phyloP scores from a whole-genome alignment of 225 moss, liverwort and hornwort genomes.

The Antitrichia curtipendula region DNA sequence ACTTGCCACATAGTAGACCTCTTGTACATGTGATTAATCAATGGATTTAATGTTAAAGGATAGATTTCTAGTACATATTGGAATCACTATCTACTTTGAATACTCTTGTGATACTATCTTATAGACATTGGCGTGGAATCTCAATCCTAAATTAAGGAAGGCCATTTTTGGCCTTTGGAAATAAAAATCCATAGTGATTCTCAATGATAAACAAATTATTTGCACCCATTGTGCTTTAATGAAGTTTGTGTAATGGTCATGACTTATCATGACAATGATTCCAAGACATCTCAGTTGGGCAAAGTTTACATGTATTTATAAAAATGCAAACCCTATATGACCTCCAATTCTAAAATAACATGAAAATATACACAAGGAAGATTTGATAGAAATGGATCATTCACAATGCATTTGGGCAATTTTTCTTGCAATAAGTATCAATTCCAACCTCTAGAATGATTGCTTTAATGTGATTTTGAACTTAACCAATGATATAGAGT shows the following conservation, averaged over 20 bases:
- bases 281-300: background rate
- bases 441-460: background rate
- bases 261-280: background rate
- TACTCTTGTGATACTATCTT: too few relatives aligned
- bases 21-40: too few relatives aligned
- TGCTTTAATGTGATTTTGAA: background rate
- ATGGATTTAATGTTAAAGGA: background rate
- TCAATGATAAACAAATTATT: background rate
- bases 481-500: too few relatives aligned
- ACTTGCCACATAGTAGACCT: too few relatives aligned
- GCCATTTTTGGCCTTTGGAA: background rate
- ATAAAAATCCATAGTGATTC: background rate
- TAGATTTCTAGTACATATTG: background rate
- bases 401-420: background rate
- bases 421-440: background rate
- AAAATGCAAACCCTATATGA: background rate
- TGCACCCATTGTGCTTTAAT: background rate
- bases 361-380: background rate
- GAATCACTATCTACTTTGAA: background rate
- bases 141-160: background rate
- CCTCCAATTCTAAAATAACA: background rate
- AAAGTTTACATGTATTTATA: background rate
- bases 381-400: background rate
- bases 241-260: background rate
- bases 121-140: background rate